These are phyloP conservation scores for Sordariomycetes sp. DNA, from an alignment of 2,329 filamentous ascomycete species.

Conservation along the genomic window DNA sequence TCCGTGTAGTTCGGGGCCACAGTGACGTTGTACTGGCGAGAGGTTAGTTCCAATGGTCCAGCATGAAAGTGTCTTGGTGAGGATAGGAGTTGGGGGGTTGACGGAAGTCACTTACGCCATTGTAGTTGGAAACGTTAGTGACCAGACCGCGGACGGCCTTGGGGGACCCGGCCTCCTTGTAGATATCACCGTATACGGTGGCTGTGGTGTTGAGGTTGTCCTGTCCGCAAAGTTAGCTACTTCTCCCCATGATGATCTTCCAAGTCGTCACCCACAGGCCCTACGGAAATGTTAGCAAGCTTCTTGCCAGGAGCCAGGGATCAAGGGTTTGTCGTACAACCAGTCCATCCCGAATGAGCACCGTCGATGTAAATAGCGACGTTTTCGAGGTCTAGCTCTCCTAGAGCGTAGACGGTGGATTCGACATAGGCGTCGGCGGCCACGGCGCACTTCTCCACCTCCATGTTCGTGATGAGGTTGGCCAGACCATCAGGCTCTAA, in stretches of 20 bases:
- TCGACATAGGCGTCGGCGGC: slow-evolving; percentile 37
- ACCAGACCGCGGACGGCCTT: slow-evolving; percentile 39
- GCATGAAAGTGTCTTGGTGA: not conserved
- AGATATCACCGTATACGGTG: slow-evolving; percentile 32
- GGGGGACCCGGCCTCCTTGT: slow-evolving; percentile 37
- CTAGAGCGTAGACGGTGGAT: slow-evolving; percentile 38
- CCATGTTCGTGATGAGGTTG: slow-evolving; percentile 46
- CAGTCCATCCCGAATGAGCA: slow-evolving; percentile 48
- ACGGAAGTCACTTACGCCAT: slow-evolving; percentile 16
- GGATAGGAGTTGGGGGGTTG: not conserved
- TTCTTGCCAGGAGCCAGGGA: not conserved
- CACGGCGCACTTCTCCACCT: slow-evolving; percentile 35
- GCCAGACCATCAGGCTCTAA: slow-evolving; percentile 47
- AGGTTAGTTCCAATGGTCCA: not conserved
- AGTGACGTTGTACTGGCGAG: slow-evolving; percentile 22
- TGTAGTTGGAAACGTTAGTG: slow-evolving; percentile 51
- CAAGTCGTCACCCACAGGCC: not conserved
- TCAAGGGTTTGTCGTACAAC: slow-evolving; percentile 20
- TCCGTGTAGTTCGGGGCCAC: slow-evolving; percentile 32
- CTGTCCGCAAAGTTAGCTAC: slow-evolving; percentile 17
- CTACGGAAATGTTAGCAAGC: not conserved
- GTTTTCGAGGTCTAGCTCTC: slow-evolving; percentile 40
- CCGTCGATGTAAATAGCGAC: slow-evolving; percentile 49
- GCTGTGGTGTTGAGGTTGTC: slow-evolving; percentile 40
- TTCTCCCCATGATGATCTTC: no score